A percentile compares a stretch with the other conserved stretches of the same genome.
Evolutionary conservation across 495 filamentous ascomycete genomes (phyloP).

Genomic region (Podospora tetraspora): DNA sequence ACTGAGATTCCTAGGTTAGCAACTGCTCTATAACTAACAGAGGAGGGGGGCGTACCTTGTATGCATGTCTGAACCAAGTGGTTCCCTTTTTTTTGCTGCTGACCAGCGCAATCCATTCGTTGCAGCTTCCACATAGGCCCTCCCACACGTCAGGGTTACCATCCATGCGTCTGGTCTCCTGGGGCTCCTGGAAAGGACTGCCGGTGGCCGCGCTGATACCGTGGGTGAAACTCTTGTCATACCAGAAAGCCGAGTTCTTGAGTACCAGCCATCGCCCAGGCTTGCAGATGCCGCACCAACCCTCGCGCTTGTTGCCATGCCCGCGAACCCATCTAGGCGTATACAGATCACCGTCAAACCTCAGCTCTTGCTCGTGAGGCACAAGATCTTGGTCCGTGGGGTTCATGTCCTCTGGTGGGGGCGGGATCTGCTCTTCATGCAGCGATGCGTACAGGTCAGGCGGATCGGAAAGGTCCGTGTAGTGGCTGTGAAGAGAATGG

Average conservation of each 20-base stretch:
- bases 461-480: constrained; percentile 60
- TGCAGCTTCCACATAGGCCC: constrained; percentile 69
- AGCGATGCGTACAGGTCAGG: constrained; percentile 70
- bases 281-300: constrained; percentile 81
- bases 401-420: constrained; percentile 70
- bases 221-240: constrained; percentile 78
- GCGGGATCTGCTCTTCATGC: constrained; percentile 59
- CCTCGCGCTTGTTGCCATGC: constrained; percentile 75
- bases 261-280: constrained; percentile 75
- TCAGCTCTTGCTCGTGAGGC: constrained; percentile 69
- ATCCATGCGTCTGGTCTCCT: constrained; percentile 66
- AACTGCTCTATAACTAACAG: not conserved
- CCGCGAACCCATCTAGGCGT: constrained; percentile 74
- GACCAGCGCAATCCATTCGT: constrained; percentile 71
- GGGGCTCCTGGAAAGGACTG: constrained; percentile 64
- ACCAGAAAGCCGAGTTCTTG: constrained; percentile 83
- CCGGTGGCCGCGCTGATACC: constrained; percentile 76
- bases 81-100: constrained; percentile 84
- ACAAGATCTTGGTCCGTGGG: constrained; percentile 62
- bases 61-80: constrained; percentile 78
- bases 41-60: constrained; percentile 56
- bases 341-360: constrained; percentile 72
- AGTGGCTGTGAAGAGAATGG: constrained; percentile 55
- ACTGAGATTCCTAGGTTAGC: constrained; percentile 41
- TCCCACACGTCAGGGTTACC: constrained; percentile 80